These are phyloP conservation scores for Sechiopsis laciniata DNA, from an alignment of 306 rosid genomes.

Conservation along the genomic window DNA sequence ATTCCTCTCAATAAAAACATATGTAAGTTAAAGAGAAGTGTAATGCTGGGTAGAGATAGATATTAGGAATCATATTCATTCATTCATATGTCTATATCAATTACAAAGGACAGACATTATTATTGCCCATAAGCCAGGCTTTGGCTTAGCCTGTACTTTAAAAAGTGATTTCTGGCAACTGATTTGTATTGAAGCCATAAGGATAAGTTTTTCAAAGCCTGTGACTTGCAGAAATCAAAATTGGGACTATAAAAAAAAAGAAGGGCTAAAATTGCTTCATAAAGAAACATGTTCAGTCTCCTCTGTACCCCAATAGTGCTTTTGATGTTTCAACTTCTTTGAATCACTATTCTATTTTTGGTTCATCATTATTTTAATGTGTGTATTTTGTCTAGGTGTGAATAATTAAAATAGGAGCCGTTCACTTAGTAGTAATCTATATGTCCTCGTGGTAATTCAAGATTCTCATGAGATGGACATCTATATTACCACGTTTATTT, in stretches of 20 bases:
- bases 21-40: neutral
- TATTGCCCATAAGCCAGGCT: neutral
- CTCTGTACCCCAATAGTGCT: neutral
- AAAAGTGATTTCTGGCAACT: neutral
- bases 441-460: too few species aligned
- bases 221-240: neutral
- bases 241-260: neutral
- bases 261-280: neutral
- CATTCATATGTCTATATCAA: neutral
- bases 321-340: neutral
- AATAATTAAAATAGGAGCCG: too few species aligned
- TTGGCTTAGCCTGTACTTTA: neutral
- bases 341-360: too few species aligned
- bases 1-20: neutral
- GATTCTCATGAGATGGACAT: too few species aligned
- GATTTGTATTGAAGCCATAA: neutral
- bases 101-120: neutral
- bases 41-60: neutral
- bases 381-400: too few species aligned
- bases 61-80: neutral
- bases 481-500: too few species aligned
- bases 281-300: neutral
- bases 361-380: too few species aligned
- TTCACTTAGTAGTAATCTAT: too few species aligned
- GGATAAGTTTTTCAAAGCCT: neutral